Conservation (phyloP, 225 moss, liverwort and hornwort genomes). For the Anthoceros angustus region DNA sequence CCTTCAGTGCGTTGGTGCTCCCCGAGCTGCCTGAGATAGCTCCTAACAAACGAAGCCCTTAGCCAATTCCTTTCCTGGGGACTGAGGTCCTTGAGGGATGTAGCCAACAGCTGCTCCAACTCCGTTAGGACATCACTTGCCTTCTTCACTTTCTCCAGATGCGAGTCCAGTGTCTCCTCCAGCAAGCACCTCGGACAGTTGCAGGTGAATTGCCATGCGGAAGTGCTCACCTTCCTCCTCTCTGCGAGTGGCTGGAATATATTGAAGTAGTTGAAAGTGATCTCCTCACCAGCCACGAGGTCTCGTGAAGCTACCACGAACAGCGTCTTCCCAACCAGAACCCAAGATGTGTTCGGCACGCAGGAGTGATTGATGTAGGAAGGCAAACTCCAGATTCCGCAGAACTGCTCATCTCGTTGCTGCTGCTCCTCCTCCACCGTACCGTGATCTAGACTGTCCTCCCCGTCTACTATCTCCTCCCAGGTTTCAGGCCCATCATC, state of each 20-base stretch:
- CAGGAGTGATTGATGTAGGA: constrained; percentile 90
- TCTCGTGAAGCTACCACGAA: constrained; percentile 75
- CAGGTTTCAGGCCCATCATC: constrained; percentile 11
- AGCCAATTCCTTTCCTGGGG: constrained; percentile 48
- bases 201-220: constrained; percentile 67
- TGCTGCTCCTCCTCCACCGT: not conserved
- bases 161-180: constrained; percentile 26
- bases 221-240: constrained; percentile 52
- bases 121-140: constrained; percentile 24
- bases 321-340: constrained; percentile 56
- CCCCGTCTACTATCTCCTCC: constrained; percentile 5
- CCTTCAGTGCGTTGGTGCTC: constrained; percentile 35
- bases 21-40: not conserved
- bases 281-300: constrained; percentile 56
- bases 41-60: constrained; percentile 42
- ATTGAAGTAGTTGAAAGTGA: constrained; percentile 62
- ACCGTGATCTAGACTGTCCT: constrained; percentile 6
- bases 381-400: constrained; percentile 72
- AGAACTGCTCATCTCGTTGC: constrained; percentile 12
- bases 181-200: constrained; percentile 59
- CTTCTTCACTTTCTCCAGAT: constrained; percentile 27
- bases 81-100: constrained; percentile 33
- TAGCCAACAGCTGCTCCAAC: constrained; percentile 30
- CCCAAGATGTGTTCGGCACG: constrained; percentile 54
- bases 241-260: constrained; percentile 70